phyloP scores from a whole-genome alignment of 495 filamentous ascomycete species.

The Endocarpon pusillum region DNA sequence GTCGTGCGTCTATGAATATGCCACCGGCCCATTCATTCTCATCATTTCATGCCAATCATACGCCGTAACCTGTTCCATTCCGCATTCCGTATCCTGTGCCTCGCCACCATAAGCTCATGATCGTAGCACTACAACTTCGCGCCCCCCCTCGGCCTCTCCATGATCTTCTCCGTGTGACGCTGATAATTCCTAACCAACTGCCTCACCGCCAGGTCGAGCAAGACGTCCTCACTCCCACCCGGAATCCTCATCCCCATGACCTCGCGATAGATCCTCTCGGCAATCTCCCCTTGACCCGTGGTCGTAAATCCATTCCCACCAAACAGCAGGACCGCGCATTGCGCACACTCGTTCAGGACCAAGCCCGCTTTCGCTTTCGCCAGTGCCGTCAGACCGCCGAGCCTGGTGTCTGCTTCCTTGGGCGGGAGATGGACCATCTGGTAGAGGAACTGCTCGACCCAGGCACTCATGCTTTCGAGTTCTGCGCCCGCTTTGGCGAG shows the following conservation, averaged over 20 bases:
- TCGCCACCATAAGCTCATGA: no score
- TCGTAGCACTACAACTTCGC: slow-evolving; percentile 8
- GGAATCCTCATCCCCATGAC: slow-evolving; percentile 45
- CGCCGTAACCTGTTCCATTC: no score
- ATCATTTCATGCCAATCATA: no score
- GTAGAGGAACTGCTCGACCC: slow-evolving; percentile 60
- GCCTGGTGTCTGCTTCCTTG: slow-evolving; percentile 41
- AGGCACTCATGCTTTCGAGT: slow-evolving; percentile 54
- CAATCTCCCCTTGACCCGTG: slow-evolving; percentile 50
- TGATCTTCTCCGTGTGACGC: slow-evolving; percentile 39
- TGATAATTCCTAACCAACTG: slow-evolving; percentile 60
- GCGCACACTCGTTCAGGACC: slow-evolving; percentile 52
- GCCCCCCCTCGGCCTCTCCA: slow-evolving; percentile 28
- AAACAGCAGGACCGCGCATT: slow-evolving; percentile 49
- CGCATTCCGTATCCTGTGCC: no score
- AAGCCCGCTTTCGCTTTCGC: slow-evolving; percentile 55
- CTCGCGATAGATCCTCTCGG: slow-evolving; percentile 45
- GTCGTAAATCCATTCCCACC: slow-evolving; percentile 57
- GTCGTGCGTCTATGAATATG: no score
- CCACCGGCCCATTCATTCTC: no score
- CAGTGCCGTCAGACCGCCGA: slow-evolving; percentile 53
- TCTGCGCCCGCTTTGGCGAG: slow-evolving; percentile 52
- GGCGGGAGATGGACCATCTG: slow-evolving; percentile 46
- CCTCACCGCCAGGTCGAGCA: slow-evolving; percentile 51
- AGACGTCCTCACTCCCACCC: slow-evolving; percentile 58